Base-by-base conservation (phyloP, 176 grass and related monocot genomes). In the Aegilops longissima region DNA sequence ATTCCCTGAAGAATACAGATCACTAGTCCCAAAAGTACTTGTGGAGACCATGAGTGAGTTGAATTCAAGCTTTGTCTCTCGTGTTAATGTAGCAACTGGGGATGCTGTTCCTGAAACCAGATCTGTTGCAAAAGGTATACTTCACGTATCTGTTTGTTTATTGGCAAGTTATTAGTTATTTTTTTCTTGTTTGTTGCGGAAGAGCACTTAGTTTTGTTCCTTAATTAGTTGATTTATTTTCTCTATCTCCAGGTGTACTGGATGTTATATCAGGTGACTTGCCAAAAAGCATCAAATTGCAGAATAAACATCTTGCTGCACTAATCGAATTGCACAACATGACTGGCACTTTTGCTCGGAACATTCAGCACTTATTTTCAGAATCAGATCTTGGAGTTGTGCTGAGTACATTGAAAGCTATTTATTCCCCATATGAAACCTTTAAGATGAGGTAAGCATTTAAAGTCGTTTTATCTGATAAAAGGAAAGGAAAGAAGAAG, bases 311-410 rank as follows among this genome's bases (percentile, higher is more conserved):
- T 86, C 90, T 99, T 86, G 90, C 91, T 79, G 86, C 92, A 4
- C 88, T 98, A 80, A 93, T 98, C 36, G 97, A 98, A 86, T 77
- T 98, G 90, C 97, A 98, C 81, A 98, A 94, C 89, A 93, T 96
- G 90, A 96, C 94, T 79, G 90, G 87, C 76, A 91, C 87, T 82
- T 99, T 99, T 93, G 90, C 89, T 76, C 93, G 94, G 80, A 99
- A 94, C 74, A 91, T 99, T 82, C 97, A 99, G 44, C 92, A 99
- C 33, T 91, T 99, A 87, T 99, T 99, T 88, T 89, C 92, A 72
- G 92, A 99, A 80, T 93, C 97, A 85, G 89, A 96, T 90, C 66
- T 99, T 80, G 35, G 84, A 66, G 80, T 97, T 81, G 69, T 99
- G 87, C 63, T 99, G 78, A 91, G 71, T 90, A 93, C 94, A 74